A percentile compares a stretch with the other conserved stretches of the same genome.
Conservation (phyloP, 805 yeast genomes). For the Schwanniomyces sp. region DNA sequence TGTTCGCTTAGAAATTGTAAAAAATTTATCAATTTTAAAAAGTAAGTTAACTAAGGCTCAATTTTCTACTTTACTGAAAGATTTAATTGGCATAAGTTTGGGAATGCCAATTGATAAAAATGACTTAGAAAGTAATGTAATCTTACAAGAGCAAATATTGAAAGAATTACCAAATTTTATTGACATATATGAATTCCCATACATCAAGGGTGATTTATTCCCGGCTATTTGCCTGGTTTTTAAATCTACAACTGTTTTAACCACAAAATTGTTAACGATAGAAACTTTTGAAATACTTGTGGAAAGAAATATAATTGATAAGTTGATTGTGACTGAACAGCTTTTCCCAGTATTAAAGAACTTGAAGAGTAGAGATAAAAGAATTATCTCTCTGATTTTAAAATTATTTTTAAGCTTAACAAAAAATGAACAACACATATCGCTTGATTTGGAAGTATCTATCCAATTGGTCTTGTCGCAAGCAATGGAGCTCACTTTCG, state of each 20-base stretch:
- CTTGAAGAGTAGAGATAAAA: slow-evolving; percentile 74
- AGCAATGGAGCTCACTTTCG: slow-evolving; percentile 33
- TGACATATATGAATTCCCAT: slow-evolving; percentile 59
- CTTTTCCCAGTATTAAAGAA: slow-evolving; percentile 75
- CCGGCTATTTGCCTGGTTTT: slow-evolving; percentile 73
- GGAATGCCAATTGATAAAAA: slow-evolving; percentile 26
- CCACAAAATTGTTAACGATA: slow-evolving; percentile 71
- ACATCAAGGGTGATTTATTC: slow-evolving; percentile 71
- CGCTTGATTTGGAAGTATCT: slow-evolving; percentile 27
- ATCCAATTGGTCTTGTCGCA: slow-evolving; percentile 31
- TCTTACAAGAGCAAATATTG: slow-evolving; percentile 55
- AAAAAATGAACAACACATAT: slow-evolving; percentile 30
- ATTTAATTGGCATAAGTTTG: slow-evolving; percentile 37
- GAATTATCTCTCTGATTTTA: slow-evolving; percentile 50
- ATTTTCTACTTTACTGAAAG: slow-evolving; percentile 48
- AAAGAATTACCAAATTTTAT: slow-evolving; percentile 40
- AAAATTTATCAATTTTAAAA: slow-evolving; percentile 48
- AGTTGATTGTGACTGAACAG: slow-evolving; percentile 69
- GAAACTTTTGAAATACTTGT: slow-evolving; percentile 59
- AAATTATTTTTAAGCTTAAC: slow-evolving; percentile 52
- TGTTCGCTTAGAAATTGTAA: slow-evolving; percentile 32
- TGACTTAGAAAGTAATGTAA: slow-evolving; percentile 27
- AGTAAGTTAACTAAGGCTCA: slow-evolving; percentile 53
- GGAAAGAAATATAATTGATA: slow-evolving; percentile 63
- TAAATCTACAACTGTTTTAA: slow-evolving; percentile 78